phyloP scores from a whole-genome alignment of 495 filamentous ascomycete genomes.

The Chaetomidium leptoderma region DNA sequence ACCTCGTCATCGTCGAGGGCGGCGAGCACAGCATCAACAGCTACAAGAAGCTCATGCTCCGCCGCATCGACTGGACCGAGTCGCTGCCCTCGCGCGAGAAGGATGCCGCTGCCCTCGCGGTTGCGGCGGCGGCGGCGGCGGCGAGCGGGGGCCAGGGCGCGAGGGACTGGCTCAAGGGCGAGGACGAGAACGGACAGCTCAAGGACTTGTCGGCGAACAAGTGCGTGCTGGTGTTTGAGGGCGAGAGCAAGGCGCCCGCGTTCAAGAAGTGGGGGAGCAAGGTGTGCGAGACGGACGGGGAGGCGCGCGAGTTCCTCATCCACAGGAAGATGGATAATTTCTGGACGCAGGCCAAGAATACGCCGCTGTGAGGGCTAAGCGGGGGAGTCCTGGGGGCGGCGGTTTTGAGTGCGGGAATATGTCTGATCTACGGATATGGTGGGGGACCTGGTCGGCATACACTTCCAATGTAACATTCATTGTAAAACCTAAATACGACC shows the following conservation, averaged over 20 bases:
- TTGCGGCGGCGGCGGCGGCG: slow-evolving; percentile 49
- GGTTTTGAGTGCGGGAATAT: not conserved
- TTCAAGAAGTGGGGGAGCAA: slow-evolving; percentile 85
- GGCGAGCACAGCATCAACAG: slow-evolving; percentile 71
- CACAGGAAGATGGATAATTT: slow-evolving; percentile 90
- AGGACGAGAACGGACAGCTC: slow-evolving; percentile 72
- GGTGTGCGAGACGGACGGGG: slow-evolving; percentile 81
- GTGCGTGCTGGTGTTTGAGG: slow-evolving; percentile 81
- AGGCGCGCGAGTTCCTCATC: slow-evolving; percentile 74
- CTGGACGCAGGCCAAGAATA: slow-evolving; percentile 83
- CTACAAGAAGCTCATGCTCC: slow-evolving; percentile 83
- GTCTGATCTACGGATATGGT: not conserved
- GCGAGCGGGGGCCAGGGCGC: not conserved
- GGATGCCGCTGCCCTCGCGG: slow-evolving; percentile 33
- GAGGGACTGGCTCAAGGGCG: slow-evolving; percentile 67
- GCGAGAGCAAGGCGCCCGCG: slow-evolving; percentile 66
- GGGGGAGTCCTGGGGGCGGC: not conserved
- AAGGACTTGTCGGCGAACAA: slow-evolving; percentile 77
- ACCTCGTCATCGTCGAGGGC: slow-evolving; percentile 86
- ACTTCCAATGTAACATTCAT: no score
- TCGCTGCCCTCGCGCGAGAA: slow-evolving; percentile 64
- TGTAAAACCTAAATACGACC: no score
- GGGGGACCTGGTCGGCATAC: no score
- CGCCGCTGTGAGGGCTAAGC: slow-evolving; percentile 12
- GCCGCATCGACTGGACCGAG: slow-evolving; percentile 93